Percentiles rank a stretch among this genome's conserved stretches.
Evolutionary conservation across 1,139 yeast genomes (phyloP).

Genomic region (Arxiozyma slooffiae): DNA sequence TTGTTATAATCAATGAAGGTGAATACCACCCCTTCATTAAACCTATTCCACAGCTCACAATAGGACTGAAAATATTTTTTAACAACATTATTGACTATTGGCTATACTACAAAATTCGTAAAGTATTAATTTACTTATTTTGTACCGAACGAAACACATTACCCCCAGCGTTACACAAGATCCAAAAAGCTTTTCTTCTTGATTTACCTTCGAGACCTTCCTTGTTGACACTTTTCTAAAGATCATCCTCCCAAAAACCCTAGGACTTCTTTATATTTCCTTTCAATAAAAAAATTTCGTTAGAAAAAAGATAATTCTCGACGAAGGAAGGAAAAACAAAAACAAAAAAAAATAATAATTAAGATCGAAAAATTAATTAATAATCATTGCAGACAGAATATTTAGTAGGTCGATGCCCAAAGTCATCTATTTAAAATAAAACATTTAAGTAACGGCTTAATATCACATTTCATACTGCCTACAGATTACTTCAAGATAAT

Average conservation of each 20-base stretch:
- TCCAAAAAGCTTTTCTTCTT: too few species aligned
- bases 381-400: neutral
- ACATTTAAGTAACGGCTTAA: neutral
- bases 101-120: too few species aligned
- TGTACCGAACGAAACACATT: too few species aligned
- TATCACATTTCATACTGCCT: neutral
- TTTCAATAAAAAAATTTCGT: too few species aligned
- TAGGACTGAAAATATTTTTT: slow-evolving; percentile 6
- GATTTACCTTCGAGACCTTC: neutral
- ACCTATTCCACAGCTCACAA: slow-evolving; percentile 5
- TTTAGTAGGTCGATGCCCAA: neutral
- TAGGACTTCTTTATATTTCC: neutral
- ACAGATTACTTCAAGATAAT: neutral
- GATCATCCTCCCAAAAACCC: neutral
- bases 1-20: slow-evolving; percentile 16
- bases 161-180: too few species aligned
- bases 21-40: slow-evolving; percentile 11
- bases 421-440: too few species aligned
- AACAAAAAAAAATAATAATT: too few species aligned
- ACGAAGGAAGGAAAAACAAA: neutral
- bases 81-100: slow-evolving; percentile 2
- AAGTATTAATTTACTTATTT: too few species aligned
- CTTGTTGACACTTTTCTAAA: neutral
- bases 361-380: too few species aligned
- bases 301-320: too few species aligned